phyloP scores from a whole-genome alignment of 2,329 filamentous ascomycete genomes.

The Pleomassaria siparia region DNA sequence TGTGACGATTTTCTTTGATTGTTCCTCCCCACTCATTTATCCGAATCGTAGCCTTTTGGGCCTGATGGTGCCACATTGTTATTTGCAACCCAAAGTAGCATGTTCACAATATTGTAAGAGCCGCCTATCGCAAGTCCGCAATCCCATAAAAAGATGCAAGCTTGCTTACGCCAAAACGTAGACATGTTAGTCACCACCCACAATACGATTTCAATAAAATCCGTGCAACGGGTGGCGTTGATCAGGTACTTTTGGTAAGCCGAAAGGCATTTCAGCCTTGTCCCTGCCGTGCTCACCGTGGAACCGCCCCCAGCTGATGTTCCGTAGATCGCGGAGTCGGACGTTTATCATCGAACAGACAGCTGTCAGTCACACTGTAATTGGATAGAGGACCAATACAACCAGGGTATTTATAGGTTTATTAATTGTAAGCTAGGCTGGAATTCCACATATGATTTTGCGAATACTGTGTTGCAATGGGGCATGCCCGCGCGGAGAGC shows the following conservation, averaged over 20 bases:
- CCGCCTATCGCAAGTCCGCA: neutral
- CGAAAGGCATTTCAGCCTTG: neutral
- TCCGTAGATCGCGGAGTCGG: neutral
- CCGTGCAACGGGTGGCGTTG: neutral
- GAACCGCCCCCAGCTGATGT: neutral
- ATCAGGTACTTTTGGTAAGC: neutral
- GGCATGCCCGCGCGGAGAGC: too few species aligned
- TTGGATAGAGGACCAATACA: neutral
- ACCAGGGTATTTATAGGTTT: neutral
- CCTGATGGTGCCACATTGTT: neutral
- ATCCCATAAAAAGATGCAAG: neutral
- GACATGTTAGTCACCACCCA: neutral
- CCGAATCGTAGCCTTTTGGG: neutral
- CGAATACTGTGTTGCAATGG: neutral
- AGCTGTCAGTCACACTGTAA: neutral
- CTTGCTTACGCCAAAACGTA: neutral
- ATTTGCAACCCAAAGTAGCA: neutral
- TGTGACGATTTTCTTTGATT: neutral
- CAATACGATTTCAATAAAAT: neutral
- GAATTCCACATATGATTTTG: neutral
- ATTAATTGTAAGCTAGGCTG: neutral
- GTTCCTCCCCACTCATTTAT: neutral
- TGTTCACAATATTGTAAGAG: neutral
- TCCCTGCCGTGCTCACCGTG: neutral
- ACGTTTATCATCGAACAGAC: neutral